Base-by-base conservation (phyloP, 257 asterid genomes). In the Gardenia jasminoides region DNA sequence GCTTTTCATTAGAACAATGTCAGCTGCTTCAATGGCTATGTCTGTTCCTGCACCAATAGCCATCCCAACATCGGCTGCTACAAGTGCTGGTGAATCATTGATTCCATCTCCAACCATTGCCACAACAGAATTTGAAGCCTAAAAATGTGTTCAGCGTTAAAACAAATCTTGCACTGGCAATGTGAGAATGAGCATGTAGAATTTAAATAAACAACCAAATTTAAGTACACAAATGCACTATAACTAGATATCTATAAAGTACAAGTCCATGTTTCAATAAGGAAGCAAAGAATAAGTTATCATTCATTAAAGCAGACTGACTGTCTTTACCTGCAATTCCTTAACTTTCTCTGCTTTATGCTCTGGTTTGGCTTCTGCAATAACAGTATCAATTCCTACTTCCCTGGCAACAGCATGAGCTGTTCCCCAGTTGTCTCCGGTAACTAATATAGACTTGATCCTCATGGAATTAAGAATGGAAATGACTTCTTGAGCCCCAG, bases 51-150 rank as follows among this genome's bases (percentile, higher is more conserved):
- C 98, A 8, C 98, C 98, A 39, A 93, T 92, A 20, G 98, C 97
- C 85, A 93, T 88, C 69, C 98, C 98, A 0, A 88, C 97, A 67
- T 93, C 89, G 1, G 98, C 98, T 0, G 97, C 97, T 3, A 92
- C 95, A 1, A 93, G 95, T 3, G 97, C 98, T 0, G 97, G 98
- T 11, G 98, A 90, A 88, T 93, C 98, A 39, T 93, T 93, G 19
- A 92, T 89, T 48, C 97, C 98, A 24, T 93, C 97, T 16, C 98
- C 98, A 62, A 93, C 98, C 98, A 93, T 92, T 7, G 95, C 98
- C 77, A 93, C 97, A 6, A 86, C 79, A 54, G 85, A 75, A 28
- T 96, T 96, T 70, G 86, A 85, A 81, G 90, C 96, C 97, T 94
- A 86, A 50, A 36, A 20, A 67, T 59, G 30, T 22, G 19, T 44